These are phyloP conservation scores for Trichopus zeylanicus DNA, from an alignment of 116 monocot species.

Conservation along the genomic window DNA sequence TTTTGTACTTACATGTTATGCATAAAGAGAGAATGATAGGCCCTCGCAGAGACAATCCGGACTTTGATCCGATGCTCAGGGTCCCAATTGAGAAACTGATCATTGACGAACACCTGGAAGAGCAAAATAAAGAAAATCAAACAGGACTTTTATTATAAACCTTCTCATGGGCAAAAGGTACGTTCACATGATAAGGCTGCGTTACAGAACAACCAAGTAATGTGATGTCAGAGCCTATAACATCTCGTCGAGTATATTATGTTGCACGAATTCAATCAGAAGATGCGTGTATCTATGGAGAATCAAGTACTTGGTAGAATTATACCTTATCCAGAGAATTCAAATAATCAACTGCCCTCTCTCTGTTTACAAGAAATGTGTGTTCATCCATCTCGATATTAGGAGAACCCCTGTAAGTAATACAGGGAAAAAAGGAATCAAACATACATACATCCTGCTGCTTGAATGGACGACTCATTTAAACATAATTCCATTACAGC, in stretches of 20 bases:
- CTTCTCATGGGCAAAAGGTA: too few relatives aligned
- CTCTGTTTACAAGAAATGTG: conserved; percentile 85
- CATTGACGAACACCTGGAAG: conserved; percentile 57
- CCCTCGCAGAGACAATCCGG: conserved; percentile 84
- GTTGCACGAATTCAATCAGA: too few relatives aligned
- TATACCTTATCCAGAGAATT: conserved; percentile 86
- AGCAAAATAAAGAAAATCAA: background rate
- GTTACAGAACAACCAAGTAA: too few relatives aligned
- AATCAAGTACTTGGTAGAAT: too few relatives aligned
- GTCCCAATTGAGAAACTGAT: conserved; percentile 92
- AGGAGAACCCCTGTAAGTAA: conserved; percentile 58
- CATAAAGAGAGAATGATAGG: conserved; percentile 92
- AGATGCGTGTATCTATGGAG: too few relatives aligned
- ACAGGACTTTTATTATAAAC: too few relatives aligned
- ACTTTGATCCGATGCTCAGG: conserved; percentile 77
- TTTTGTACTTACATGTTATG: conserved; percentile 70
- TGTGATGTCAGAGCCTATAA: too few relatives aligned
- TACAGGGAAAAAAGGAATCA: background rate
- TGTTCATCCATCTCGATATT: conserved; percentile 99
- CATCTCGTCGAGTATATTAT: too few relatives aligned
- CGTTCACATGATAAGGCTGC: too few relatives aligned
- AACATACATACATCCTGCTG: too few relatives aligned
- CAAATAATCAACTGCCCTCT: conserved; percentile 90
- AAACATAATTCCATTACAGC: too few relatives aligned
- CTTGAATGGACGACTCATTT: too few relatives aligned